Base-by-base conservation (phyloP, 306 rosid genomes). In the Quercus dentata region DNA sequence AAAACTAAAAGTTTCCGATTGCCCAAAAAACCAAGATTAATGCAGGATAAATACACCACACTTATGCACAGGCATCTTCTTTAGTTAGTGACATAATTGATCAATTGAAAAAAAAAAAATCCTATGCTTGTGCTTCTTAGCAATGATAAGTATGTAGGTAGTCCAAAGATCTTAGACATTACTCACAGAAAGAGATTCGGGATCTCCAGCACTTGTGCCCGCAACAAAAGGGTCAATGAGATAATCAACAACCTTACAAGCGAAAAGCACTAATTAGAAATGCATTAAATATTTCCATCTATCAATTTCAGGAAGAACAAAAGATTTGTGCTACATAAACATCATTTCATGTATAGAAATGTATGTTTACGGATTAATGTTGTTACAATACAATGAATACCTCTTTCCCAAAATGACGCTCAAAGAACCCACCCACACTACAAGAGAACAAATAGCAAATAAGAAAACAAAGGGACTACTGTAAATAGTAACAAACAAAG, bases 331-430 rank as follows among this genome's bases (percentile, higher is more conserved):
- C 78, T 28, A 49, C 6, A 27, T 72, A 77, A 77, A 69, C 72
- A 81, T 54, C 21, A 63, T 33, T 76, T 65, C 72, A 74, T 74
- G 33, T 44, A 30, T 6, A 70, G 74, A 81, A 76, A 83, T 33
- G 71, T 51, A 19, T 33, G 52, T 61, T 62, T 44, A 74, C 65
- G 3, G 28, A 68, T 59, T 71, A 74, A 83, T 1, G 33, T 61
- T 59, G 65, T 54, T n/a, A 61, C 63, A 71, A 44, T 58, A 67
- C 75, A 63, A 73, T 64, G 14, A 31, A 14, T 89, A 94, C 99
- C 97, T 94, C 99, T 87, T 86, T 84, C 70, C 97, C 99, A 88
- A 94, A 94, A 87, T 94, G 99, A 72, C 97, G 97, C 77, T 90
- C 84, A 84, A 92, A 94, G 90, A 94, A 94, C 17, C 90, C 86